Evolutionary conservation across 805 yeast species (phyloP).

Genomic region (Metschnikowia baotianmanensis): DNA sequence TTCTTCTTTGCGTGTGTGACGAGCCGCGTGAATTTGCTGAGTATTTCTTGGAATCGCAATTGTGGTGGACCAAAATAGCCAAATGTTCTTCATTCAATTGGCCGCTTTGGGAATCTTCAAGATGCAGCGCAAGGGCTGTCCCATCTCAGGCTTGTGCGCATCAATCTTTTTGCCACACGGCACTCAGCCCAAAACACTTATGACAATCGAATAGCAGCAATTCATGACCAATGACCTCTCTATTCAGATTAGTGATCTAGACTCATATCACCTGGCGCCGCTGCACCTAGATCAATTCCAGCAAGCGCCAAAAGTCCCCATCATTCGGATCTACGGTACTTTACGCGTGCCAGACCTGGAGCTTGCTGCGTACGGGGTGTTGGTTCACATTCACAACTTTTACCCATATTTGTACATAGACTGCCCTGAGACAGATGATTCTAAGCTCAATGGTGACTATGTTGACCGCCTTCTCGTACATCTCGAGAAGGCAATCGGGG

Average conservation of each 20-base stretch:
- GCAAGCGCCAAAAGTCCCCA: conserved; percentile 57
- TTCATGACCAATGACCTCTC: conserved; percentile 15
- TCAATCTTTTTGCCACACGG: not conserved
- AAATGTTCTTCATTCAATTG: too few relatives aligned
- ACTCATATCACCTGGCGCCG: conserved; percentile 62
- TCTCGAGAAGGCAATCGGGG: conserved; percentile 44
- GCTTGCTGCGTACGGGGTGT: conserved; percentile 25
- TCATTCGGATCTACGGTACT: conserved; percentile 75
- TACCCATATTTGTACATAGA: conserved; percentile 78
- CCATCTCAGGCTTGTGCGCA: not conserved
- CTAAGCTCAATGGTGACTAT: conserved; percentile 21
- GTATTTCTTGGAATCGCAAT: too few relatives aligned
- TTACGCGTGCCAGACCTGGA: conserved; percentile 46
- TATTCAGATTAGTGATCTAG: conserved; percentile 62
- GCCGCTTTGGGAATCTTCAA: too few relatives aligned
- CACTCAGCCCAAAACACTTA: too few relatives aligned
- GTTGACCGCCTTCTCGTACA: conserved; percentile 39
- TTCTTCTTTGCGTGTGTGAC: too few relatives aligned
- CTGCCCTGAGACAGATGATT: conserved; percentile 42
- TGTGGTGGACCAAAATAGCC: too few relatives aligned
- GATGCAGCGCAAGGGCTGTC: too few relatives aligned
- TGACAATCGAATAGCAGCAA: not conserved
- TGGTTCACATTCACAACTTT: conserved; percentile 77
- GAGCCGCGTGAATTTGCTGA: too few relatives aligned
- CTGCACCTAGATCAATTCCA: conserved; percentile 49